phyloP scores from a whole-genome alignment of 2,329 filamentous ascomycete genomes.

The Clathrospora elynae region DNA sequence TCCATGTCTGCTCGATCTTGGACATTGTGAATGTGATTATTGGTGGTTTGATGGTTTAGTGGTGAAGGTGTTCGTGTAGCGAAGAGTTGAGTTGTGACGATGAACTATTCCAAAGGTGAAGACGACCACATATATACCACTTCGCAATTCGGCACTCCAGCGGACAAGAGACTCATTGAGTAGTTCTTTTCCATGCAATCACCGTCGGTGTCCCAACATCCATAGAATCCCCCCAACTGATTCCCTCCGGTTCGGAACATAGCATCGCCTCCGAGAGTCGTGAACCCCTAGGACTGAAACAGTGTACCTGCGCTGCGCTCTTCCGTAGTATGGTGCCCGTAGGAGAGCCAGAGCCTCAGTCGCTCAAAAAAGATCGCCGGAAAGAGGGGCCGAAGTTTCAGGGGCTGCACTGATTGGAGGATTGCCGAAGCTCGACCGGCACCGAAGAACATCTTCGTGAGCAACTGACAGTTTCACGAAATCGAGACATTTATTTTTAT shows the following conservation, averaged over 20 bases:
- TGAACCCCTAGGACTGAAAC: conserved; percentile 37
- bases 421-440: conserved; percentile 12
- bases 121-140: conserved; percentile 39
- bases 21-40: conserved; percentile 44
- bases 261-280: conserved; percentile 30
- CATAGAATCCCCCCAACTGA: conserved; percentile 30
- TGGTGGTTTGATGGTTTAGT: conserved; percentile 21
- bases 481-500: conserved; percentile 20
- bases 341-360: conserved; percentile 38
- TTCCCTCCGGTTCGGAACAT: conserved; percentile 38
- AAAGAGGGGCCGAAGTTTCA: conserved; percentile 39
- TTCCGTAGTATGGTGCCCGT: conserved; percentile 34
- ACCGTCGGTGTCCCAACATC: conserved; percentile 29
- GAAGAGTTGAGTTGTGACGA: conserved; percentile 21
- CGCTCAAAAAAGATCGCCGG: conserved; percentile 17
- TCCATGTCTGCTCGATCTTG: conserved; percentile 53
- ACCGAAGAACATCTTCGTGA: conserved; percentile 24
- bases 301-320: conserved; percentile 30
- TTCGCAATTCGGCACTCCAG: conserved; percentile 38
- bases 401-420: conserved; percentile 24
- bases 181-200: conserved; percentile 26
- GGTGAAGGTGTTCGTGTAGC: conserved; percentile 13
- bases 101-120: conserved; percentile 26
- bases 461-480: conserved; percentile 21
- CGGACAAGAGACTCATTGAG: conserved; percentile 37